Base-by-base conservation (phyloP, 306 rosid species). In the Acmispon strigosus region DNA sequence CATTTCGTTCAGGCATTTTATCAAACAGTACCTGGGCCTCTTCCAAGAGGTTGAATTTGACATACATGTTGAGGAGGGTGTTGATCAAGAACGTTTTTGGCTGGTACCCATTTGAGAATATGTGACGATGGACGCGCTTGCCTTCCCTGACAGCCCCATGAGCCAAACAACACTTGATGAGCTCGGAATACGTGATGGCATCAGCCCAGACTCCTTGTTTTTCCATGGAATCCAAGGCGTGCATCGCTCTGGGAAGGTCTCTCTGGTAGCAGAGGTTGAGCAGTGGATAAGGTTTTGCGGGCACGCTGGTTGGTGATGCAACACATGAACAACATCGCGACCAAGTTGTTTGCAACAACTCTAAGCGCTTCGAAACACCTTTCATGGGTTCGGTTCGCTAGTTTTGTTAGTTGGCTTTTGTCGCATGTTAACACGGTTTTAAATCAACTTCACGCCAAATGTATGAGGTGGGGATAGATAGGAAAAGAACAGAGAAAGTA, bases 131-230 rank as follows among this genome's bases (percentile, higher is more conserved):
- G 51, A 93, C 83, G 15, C 82, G 85, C 63, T 79, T 87, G 0
- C 94, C 97, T 67, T 88, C 90, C 11, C 75, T 75, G 58, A 88
- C 76, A 12, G 88, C 91, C 34, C 81, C 51, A 6, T 73, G 85
- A 82, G 82, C 86, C 76, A 93, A 41, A 69, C 96, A 93, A 70
- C 98, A 86, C 82, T 88, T 93, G 73, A 93, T 80, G 55, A 93
- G 94, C 81, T 90, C 89, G 10, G 88, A 75, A 73, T 90, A 93
- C 17, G 91, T 83, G 62, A 90, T 62, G 3, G 89, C 82, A 68
- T 90, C 84, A 0, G 96, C 96, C 58, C 76, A 65, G 32, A 88
- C 54, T 12, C 82, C 77, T 22, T 71, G 76, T 44, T 66, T 83
- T 72, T 87, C 86, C 90, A 93, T 88, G 56, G 89, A 80, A 20